These are phyloP conservation scores for Theileria orientalis DNA, from an alignment of 169 alveolate genomes.

Conservation along the genomic window DNA sequence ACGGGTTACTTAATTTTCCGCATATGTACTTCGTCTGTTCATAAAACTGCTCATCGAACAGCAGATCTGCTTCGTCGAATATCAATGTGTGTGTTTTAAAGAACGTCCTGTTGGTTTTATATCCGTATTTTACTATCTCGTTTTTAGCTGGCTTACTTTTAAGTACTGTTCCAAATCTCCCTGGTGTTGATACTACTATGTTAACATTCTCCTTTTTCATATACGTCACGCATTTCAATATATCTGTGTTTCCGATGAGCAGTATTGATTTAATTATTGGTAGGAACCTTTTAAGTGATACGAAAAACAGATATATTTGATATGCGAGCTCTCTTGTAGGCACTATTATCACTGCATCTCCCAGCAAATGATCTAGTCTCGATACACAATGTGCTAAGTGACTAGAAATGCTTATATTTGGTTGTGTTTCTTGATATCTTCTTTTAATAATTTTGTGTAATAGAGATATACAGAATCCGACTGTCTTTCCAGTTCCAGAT, in stretches of 20 bases:
- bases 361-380: conserved; percentile 27
- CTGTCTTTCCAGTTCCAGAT: conserved; percentile 80
- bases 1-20: conserved; percentile 46
- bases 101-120: background rate
- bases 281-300: conserved; percentile 28
- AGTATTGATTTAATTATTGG: conserved; percentile 18
- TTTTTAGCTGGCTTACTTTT: conserved; percentile 16
- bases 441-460: conserved; percentile 43
- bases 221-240: conserved; percentile 34
- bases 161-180: conserved; percentile 63
- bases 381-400: conserved; percentile 22
- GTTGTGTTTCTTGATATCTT: background rate
- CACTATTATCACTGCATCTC: conserved; percentile 64
- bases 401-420: conserved; percentile 1
- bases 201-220: conserved; percentile 34
- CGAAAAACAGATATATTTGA: conserved; percentile 53
- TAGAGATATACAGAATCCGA: conserved; percentile 69
- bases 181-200: conserved; percentile 74
- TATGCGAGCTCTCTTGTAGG: conserved; percentile 79
- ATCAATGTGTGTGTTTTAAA: conserved; percentile 12
- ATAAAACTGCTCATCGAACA: conserved; percentile 55
- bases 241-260: conserved; percentile 38
- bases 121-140: background rate
- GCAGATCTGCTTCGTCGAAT: conserved; percentile 64
- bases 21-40: conserved; percentile 47